These are phyloP conservation scores for Fusarium tuaranense DNA, from an alignment of 2,329 filamentous ascomycete genomes.

Conservation along the genomic window DNA sequence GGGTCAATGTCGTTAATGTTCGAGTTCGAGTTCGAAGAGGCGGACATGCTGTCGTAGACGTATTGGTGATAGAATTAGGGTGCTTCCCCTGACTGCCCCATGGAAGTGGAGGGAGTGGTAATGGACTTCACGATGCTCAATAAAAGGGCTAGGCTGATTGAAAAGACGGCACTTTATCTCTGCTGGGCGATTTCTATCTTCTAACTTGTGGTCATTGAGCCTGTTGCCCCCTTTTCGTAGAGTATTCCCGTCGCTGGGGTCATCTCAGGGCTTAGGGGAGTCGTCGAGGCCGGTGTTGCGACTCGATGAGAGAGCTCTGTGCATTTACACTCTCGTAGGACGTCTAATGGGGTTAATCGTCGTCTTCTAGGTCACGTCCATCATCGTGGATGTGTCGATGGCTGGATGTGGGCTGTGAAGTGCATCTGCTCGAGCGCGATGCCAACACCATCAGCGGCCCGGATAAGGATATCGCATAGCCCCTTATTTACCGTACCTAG, in stretches of 20 bases:
- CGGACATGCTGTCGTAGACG: background rate
- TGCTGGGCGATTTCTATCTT: accelerated
- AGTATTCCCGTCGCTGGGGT: background rate
- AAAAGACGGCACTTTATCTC: background rate
- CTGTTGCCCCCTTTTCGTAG: background rate
- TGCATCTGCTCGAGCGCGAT: background rate
- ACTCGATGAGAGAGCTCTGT: too few relatives aligned
- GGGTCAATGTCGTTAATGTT: accelerated
- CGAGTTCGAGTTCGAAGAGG: background rate
- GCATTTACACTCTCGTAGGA: accelerated
- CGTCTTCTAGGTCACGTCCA: accelerated
- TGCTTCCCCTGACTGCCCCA: background rate
- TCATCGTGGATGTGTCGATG: background rate
- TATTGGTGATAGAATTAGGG: background rate
- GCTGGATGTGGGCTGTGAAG: background rate
- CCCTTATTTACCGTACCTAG: background rate
- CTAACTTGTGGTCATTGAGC: background rate
- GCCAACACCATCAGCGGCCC: background rate
- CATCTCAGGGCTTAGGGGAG: background rate
- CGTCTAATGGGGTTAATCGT: accelerated
- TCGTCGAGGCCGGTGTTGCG: background rate
- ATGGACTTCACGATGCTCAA: background rate
- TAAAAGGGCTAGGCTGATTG: background rate
- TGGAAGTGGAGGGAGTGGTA: background rate
- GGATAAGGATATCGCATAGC: background rate